phyloP scores from a whole-genome alignment of 2,329 filamentous ascomycete genomes.

The Dothistroma septosporum region DNA sequence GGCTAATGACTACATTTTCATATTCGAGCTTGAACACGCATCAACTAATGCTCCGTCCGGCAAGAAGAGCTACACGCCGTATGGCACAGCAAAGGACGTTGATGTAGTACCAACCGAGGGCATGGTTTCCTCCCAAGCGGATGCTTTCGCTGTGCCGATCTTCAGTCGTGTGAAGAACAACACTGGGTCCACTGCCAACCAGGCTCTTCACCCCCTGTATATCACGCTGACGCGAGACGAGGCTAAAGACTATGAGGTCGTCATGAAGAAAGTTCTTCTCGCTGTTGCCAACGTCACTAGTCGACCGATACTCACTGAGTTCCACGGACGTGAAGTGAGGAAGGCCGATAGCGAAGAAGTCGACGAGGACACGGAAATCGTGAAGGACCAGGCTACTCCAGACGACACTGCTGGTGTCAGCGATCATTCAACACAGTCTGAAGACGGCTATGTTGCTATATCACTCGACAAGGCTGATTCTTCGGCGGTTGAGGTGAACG shows the following conservation, averaged over 20 bases:
- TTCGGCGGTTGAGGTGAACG: background rate
- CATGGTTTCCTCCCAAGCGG: constrained; percentile 60
- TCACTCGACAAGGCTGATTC: constrained; percentile 64
- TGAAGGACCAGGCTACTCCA: constrained; percentile 51
- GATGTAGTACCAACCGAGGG: constrained; percentile 44
- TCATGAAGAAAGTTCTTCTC: constrained; percentile 74
- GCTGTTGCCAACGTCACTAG: constrained; percentile 75
- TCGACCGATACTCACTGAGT: constrained; percentile 57
- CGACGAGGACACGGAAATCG: constrained; percentile 7
- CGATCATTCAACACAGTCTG: constrained; percentile 75
- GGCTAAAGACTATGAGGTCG: constrained; percentile 62
- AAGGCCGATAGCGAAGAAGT: constrained; percentile 11
- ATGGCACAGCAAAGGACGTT: constrained; percentile 37
- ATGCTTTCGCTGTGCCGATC: constrained; percentile 66
- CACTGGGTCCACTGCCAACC: constrained; percentile 26
- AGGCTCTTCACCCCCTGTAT: constrained; percentile 49
- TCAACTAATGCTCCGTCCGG: constrained; percentile 72
- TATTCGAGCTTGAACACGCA: constrained; percentile 72
- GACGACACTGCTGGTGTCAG: constrained; percentile 56
- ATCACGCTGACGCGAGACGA: constrained; percentile 73
- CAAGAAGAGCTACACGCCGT: constrained; percentile 47
- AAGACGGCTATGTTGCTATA: constrained; percentile 87
- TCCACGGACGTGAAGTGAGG: constrained; percentile 23
- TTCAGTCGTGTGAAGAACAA: constrained; percentile 56
- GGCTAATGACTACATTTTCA: constrained; percentile 58